Base-by-base conservation (phyloP, 2,329 filamentous ascomycete species). In the Microdochium paspali region DNA sequence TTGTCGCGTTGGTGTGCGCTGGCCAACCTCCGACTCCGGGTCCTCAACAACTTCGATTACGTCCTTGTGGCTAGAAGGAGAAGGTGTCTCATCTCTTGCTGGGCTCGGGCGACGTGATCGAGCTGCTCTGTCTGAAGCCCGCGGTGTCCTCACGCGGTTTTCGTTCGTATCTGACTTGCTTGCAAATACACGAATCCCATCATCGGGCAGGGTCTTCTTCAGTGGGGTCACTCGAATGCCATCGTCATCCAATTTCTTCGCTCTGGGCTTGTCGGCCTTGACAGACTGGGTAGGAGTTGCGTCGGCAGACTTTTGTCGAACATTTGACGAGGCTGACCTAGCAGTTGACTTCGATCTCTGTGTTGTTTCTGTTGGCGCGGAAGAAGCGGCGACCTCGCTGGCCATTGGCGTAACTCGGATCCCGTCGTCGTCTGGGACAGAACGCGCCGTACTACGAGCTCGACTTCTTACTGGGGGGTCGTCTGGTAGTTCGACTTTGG, bases 401-500 rank as follows among this genome's bases (percentile, higher is more conserved):
- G 39, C 15, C 39, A 56, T 54, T 3, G 62, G 56, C 24, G 61
- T 68, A 12, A 71, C 66, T 47, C 71, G 65, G 54, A 70, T 74
- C 26, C 64, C 62, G 53, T 68, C 63, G 47, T 65, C 59, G 48
- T 61, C 65, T 49, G 52, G 63, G 45, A 56, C 64, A 32, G 60
- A 74, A 49, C 54, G 66, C 52, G 63, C 66, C 44, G 35, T 21
- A 21, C 35, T 40, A 20, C 56, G 66, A 52, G 54, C 57, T 56
- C 60, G 65, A 46, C 61, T 71, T 42, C 64, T 62, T 2, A 64
- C 57, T 12, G 62, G 58, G 4, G 63, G 57, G 9, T 65, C 58
- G 18, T 73, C 70, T 1, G 74, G 69, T 1, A 71, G 55, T 52
- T 81, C 76, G 7, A 82, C 73, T 53, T 70, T 71, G 45, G 65